Conservation (phyloP, 768 basidiomycete genomes). For the Pisolithus tinctorius region DNA sequence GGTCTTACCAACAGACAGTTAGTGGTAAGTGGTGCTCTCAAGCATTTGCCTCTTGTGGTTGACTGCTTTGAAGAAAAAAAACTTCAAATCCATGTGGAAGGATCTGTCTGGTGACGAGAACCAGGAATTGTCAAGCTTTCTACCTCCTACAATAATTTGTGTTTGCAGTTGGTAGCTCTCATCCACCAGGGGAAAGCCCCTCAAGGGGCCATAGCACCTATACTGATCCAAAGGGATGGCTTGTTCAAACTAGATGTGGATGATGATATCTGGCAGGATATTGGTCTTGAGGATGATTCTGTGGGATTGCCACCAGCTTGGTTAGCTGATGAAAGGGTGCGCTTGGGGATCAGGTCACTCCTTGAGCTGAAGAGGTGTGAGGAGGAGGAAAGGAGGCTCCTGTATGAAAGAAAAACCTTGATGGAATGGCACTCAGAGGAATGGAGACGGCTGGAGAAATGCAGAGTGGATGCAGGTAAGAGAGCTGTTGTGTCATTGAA, state of each 20-base stretch:
- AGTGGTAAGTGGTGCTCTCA: no score
- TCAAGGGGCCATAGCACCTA: no score
- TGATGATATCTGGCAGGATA: no score
- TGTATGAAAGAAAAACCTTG: conserved; percentile 13
- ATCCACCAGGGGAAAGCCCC: no score
- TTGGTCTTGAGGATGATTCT: no score
- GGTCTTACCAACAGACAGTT: no score
- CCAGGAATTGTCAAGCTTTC: no score
- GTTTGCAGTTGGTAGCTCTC: no score
- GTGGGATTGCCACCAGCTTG: no score
- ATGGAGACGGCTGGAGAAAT: conserved; percentile 11
- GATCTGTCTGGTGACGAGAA: conserved; percentile 15
- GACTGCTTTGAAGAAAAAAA: conserved; percentile 13
- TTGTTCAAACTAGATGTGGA: no score
- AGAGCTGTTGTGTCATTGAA: neutral
- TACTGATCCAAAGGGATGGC: no score
- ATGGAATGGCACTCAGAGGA: conserved; percentile 23
- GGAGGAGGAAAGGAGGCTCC: conserved; percentile 20
- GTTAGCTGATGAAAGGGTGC: conserved; percentile 12
- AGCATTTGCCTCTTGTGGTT: neutral
- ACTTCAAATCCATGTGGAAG: conserved; percentile 22
- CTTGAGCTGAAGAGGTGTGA: conserved; percentile 17
- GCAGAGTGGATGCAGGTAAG: conserved; percentile 5
- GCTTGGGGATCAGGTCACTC: conserved; percentile 10
- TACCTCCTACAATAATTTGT: no score